Evolutionary conservation across 306 rosid genomes (phyloP), one percentile per base, ranked within the genome.

Genomic region (Vigna angularis): DNA sequence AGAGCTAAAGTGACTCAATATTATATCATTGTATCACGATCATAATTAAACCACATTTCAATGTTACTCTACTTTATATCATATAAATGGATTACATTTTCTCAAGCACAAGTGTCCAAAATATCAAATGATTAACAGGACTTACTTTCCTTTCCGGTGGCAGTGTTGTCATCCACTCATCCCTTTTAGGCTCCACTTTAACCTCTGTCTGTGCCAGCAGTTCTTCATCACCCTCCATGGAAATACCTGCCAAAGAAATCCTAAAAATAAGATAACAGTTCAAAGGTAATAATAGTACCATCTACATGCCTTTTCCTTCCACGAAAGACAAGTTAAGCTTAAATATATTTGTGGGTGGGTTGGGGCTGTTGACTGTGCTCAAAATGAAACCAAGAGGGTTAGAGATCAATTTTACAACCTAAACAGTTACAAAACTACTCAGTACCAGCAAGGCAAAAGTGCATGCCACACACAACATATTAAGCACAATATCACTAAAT

Each of bases 161-260:
- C 47, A 92, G 73, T 50, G 90, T 85, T 78, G 98, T 94, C 98
- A 94, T 94, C 98, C 97, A 94, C 74, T 94, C 97, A 51, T 94
- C 98, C 85, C 98, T 89, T 82, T 78, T 85, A 38, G 93, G 97
- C 63, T 87, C 89, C 67, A 50, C 92, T 84, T 89, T 89, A 58
- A 89, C 91, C 62, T 94, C 95, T 67, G 88, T 76, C 85, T 88
- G 84, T 65, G 89, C 94, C 81, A 94, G 78, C 66, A 94, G 96
- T 84, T 84, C 96, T 36, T 94, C 98, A 90, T 94, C 98, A 70
- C 98, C 98, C 72, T 94, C 97, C 97, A 94, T 90, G 58, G 98
- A 92, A 86, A 94, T 94, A 61, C 96, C 98, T 94, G 88, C 50
- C 66, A 67, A 70, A 77, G 38, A 61, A 66, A 34, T 61, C 68